These are phyloP conservation scores for Myriosclerotinia curreyana DNA, from an alignment of 2,329 filamentous ascomycete genomes.

Conservation along the genomic window DNA sequence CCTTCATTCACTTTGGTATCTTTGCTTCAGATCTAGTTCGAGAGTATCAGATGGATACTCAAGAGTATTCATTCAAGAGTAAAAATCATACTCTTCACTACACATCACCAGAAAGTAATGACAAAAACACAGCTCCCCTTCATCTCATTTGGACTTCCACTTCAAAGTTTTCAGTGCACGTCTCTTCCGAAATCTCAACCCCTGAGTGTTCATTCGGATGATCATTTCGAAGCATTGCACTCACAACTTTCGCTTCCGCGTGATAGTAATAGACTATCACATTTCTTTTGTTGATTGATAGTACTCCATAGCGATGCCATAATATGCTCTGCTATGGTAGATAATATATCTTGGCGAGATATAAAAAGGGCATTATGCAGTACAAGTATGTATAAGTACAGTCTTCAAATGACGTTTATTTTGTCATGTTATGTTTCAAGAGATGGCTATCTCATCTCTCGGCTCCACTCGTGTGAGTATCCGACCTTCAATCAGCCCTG, in stretches of 20 bases:
- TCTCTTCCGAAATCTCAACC: background rate
- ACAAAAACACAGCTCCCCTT: background rate
- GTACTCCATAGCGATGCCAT: background rate
- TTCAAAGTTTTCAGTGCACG: background rate
- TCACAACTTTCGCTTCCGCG: background rate
- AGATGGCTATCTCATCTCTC: background rate
- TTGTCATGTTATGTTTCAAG: conserved; percentile 3
- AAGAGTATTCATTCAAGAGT: background rate
- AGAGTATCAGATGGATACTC: background rate
- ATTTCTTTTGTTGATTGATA: background rate
- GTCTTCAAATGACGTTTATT: conserved; percentile 24
- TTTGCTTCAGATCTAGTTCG: background rate
- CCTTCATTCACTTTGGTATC: background rate
- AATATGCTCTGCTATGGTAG: background rate
- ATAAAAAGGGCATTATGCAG: conserved; percentile 12
- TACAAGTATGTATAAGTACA: conserved; percentile 12
- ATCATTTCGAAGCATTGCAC: background rate
- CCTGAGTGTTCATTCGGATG: background rate
- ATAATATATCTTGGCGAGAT: conserved; percentile 6
- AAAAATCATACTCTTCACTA: background rate
- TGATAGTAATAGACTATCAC: background rate
- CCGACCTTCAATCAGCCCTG: too few species aligned
- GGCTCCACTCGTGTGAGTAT: background rate
- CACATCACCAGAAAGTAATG: background rate
- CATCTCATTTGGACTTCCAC: too few species aligned